These are phyloP conservation scores for Calycina marina DNA, from an alignment of 2,329 filamentous ascomycete species.

Conservation along the genomic window DNA sequence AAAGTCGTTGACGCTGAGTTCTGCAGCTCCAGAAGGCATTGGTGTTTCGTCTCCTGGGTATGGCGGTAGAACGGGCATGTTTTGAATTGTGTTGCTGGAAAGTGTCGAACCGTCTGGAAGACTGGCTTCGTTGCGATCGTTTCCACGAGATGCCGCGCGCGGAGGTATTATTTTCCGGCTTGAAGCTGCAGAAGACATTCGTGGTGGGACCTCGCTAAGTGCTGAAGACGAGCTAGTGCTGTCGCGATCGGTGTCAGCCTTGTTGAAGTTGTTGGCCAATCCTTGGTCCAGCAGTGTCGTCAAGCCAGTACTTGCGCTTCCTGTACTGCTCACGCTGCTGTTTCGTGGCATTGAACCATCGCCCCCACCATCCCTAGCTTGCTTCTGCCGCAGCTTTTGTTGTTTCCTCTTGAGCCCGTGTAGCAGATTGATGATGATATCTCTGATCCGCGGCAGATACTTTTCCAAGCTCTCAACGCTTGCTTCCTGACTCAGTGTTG, in stretches of 20 bases:
- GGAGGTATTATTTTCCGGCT: slow-evolving; percentile 18
- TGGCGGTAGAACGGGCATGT: slow-evolving; percentile 57
- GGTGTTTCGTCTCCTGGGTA: slow-evolving; percentile 48
- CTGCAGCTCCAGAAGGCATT: slow-evolving; percentile 29
- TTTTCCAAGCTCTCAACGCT: slow-evolving; percentile 86
- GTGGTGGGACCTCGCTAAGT: slow-evolving; percentile 30
- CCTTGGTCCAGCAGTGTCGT: slow-evolving; percentile 46
- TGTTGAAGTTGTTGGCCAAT: slow-evolving; percentile 15
- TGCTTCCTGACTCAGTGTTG: slow-evolving; percentile 91
- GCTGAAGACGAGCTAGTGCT: slow-evolving; percentile 8
- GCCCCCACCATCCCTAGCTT: slow-evolving; percentile 32
- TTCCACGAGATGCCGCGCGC: slow-evolving; percentile 30
- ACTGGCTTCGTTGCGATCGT: slow-evolving; percentile 34
- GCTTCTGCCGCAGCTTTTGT: slow-evolving; percentile 61
- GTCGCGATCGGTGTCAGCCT: slow-evolving; percentile 11
- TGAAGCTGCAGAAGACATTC: slow-evolving; percentile 24
- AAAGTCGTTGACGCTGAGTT: slow-evolving; percentile 41
- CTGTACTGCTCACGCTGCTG: slow-evolving; percentile 43
- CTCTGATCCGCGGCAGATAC: slow-evolving; percentile 84
- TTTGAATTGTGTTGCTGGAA: slow-evolving; percentile 65
- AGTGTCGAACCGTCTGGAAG: slow-evolving; percentile 48
- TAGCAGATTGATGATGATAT: slow-evolving; percentile 95
- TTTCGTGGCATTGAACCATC: slow-evolving; percentile 23
- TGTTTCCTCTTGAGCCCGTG: slow-evolving; percentile 97
- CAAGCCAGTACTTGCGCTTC: slow-evolving; percentile 41